Percentiles rank a stretch among this genome's conserved stretches.
These are phyloP conservation scores for Alternaria metachromatica DNA, from an alignment of 2,329 filamentous ascomycete species.

Conservation along the genomic window DNA sequence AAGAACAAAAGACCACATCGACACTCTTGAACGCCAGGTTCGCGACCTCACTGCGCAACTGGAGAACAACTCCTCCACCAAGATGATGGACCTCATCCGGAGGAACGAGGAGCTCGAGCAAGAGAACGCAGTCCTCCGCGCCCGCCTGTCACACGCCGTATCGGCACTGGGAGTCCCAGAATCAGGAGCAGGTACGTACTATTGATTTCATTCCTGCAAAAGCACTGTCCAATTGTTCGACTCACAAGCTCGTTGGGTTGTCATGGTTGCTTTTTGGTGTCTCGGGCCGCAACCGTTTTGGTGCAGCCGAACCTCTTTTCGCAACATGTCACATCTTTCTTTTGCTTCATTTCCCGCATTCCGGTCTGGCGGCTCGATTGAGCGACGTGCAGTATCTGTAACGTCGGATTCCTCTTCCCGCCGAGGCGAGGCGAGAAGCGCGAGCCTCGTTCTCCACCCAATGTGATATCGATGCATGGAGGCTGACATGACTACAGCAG, in stretches of 20 bases:
- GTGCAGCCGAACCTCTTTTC: conserved; percentile 30
- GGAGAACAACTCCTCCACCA: conserved; percentile 54
- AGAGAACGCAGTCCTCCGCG: conserved; percentile 61
- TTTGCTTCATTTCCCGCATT: conserved; percentile 14
- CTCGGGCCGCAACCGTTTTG: conserved; percentile 33
- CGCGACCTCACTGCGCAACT: conserved; percentile 58
- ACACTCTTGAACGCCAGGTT: conserved; percentile 62
- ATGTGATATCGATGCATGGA: conserved; percentile 28
- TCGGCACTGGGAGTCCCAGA: conserved; percentile 48
- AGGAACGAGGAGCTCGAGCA: conserved; percentile 62
- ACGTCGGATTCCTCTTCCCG: conserved; percentile 17
- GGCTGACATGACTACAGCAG: conserved; percentile 28
- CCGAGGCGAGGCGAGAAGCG: conserved; percentile 15
- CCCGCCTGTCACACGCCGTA: conserved; percentile 56
- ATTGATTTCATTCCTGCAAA: conserved; percentile 17
- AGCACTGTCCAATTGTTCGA: conserved; percentile 38
- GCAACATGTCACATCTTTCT: conserved; percentile 18
- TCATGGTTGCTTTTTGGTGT: conserved; percentile 38
- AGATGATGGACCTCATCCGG: conserved; percentile 59
- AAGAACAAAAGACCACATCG: conserved; percentile 65
- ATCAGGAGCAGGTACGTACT: conserved; percentile 47
- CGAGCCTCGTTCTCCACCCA: conserved; percentile 11
- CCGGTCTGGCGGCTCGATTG: conserved; percentile 23
- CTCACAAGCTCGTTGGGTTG: conserved; percentile 12
- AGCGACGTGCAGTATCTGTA: conserved; percentile 37